Evolutionary conservation across 306 rosid species (phyloP), one percentile per base, ranked within the genome.

Genomic region (Gastrolobium bilobum): DNA sequence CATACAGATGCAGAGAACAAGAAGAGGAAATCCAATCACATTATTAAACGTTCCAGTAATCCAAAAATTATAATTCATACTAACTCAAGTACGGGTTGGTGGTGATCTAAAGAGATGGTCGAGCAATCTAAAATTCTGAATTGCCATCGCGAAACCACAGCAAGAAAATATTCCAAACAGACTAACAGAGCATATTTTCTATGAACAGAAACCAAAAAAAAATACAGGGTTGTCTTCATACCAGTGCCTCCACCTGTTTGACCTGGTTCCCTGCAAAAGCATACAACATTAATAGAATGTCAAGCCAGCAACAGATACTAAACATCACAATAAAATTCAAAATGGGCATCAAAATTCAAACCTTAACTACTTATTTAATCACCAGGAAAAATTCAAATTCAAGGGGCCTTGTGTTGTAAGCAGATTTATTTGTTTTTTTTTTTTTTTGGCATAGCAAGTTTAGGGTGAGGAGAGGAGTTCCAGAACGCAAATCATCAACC

Each of bases 221-320:
- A 68, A 74, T 13, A 38, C 35, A 62, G 75, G 38, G 75, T 37
- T 51, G 42, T 31, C 37, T 79, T 39, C 84, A 38, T 75, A 79
- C 86, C 86, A 35, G 82, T 48, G 81, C 82, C 86, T 56, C 82
- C 86, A 52, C 82, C 89, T 26, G 84, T 68, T 85, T 81, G 88
- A 46, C 84, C 88, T 37, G 84, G 80, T 63, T 69, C 82, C 86
- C 86, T 85, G 89, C 46, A 82, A 79, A 68, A 50, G 62, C 54
- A 56, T 15, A 48, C 20, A 51, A 74, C 56, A 68, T 74, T 74
- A 66, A 39, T 30, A 61, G 71, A 73, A 33, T 56, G 68, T 53
- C 68, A 47, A 46, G 34, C 75, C 73, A 81, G 48, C 47, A 31
- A 48, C 35, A 76, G 70, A 29, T 26, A 42, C 46, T 31, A 14